Evolutionary conservation across 176 grass and related monocot genomes (phyloP), one percentile per base, ranked within the genome.

Genomic region (Rhynchospora tenuis): DNA sequence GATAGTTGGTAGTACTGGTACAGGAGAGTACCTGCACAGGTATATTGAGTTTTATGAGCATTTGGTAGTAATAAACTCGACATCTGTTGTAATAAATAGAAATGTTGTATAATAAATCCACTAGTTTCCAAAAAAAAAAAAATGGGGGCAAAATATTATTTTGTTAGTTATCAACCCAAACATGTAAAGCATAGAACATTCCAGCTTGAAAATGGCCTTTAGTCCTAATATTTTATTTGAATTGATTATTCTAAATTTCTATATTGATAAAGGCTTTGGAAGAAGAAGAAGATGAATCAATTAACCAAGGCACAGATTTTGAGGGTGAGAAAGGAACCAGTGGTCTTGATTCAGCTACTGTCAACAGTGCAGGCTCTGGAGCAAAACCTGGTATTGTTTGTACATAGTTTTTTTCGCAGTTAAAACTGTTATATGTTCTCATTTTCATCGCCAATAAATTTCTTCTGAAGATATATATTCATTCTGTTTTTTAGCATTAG

Each of bases 241-340:
- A 54, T 76, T 28, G 0, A 7, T 31, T 55, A 31, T 55, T 74
- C 47, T 76, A 76, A 54, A 75, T 75, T 26, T 55, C 13, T 9
- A 29, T 27, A 24, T 63, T 10, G 50, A 66, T 24, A 52, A 85
- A 88, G 96, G 69, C 87, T 17, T 90, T 79, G 0, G 92, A 98
- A 10, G 96, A 95, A 13, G 88, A 93, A 72, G 89, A 98, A 1
- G 92, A 92, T 28, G 89, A 84, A 81, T 74, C 80, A 27, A 85
- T 46, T 2, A 89, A 93, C 29, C 84, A 84, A 1, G 85, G 81
- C 1, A 88, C 61, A 16, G 88, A 98, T 23, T 59, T 83, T 0
- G 96, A 91, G 17, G 81, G 79, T 0, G 91, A 93, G 55, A 95
- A 93, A 71, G 86, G 81, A 16, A 87, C 82, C 46, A 80, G 80